phyloP scores from a whole-genome alignment of 169 alveolate species.

The Eimeria maxima region DNA sequence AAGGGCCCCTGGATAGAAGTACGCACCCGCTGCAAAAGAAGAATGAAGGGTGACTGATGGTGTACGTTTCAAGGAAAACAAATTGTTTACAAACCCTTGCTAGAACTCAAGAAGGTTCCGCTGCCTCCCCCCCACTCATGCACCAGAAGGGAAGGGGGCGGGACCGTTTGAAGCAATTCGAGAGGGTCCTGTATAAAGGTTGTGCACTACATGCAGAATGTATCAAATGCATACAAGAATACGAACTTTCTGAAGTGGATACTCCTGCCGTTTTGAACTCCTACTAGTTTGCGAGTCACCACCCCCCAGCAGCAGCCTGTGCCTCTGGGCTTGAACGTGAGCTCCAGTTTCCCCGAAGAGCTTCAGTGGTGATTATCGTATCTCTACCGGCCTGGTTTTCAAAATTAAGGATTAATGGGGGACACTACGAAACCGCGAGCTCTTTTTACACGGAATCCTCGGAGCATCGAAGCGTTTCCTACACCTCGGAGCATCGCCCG shows the following conservation, averaged over 20 bases:
- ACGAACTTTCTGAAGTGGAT: not conserved
- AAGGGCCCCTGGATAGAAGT: not conserved
- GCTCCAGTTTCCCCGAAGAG: not conserved
- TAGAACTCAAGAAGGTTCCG: not conserved
- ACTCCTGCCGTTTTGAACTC: not conserved
- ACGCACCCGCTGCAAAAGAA: not conserved
- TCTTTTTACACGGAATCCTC: constrained; percentile 31
- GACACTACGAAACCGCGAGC: constrained; percentile 51
- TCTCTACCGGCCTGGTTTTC: not conserved
- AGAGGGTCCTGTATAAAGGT: not conserved
- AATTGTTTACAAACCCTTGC: not conserved
- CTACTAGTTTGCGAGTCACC: constrained; percentile 46
- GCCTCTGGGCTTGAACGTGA: constrained; percentile 52
- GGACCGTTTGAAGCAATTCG: not conserved
- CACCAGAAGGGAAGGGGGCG: not conserved
- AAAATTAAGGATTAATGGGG: not conserved
- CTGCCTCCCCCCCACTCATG: constrained; percentile 51
- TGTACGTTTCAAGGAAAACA: not conserved
- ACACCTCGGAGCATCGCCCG: constrained; percentile 75
- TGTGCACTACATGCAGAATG: not conserved
- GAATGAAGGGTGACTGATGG: not conserved
- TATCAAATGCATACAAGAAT: not conserved
- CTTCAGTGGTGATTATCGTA: not conserved
- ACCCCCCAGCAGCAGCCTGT: constrained; percentile 66
- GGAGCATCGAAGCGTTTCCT: constrained; percentile 69